Evolutionary conservation across 306 rosid genomes (phyloP).

Genomic region (Casuarina equisetifolia): DNA sequence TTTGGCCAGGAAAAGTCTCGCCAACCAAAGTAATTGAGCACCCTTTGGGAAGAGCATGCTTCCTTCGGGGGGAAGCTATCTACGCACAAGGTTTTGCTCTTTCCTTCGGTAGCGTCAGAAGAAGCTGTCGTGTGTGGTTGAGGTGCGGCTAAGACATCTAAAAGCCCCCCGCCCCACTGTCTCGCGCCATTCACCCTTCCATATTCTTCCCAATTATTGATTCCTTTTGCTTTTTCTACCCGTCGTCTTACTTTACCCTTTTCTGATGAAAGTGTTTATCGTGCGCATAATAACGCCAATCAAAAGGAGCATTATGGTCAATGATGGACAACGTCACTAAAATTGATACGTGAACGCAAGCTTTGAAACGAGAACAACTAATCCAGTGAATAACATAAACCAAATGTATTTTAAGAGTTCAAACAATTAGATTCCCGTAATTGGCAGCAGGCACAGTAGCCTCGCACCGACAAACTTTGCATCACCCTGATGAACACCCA

Average conservation of each 20-base stretch:
- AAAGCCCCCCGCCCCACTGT: slow-evolving; percentile 11
- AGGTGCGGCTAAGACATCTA: slow-evolving; percentile 34
- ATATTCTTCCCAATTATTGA: slow-evolving; percentile 25
- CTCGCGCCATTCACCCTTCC: neutral
- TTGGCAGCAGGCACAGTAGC: neutral
- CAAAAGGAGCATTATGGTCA: neutral
- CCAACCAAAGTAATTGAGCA: neutral
- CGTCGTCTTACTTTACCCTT: neutral
- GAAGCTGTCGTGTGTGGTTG: slow-evolving; percentile 13
- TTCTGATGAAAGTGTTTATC: slow-evolving; percentile 16
- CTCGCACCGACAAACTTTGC: neutral
- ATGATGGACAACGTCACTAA: neutral
- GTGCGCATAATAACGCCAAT: slow-evolving; percentile 1
- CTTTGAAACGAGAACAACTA: neutral
- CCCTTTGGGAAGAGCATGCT: slow-evolving; percentile 18
- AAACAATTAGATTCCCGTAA: too few relatives aligned
- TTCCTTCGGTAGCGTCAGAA: slow-evolving; percentile 6
- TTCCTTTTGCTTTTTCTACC: slow-evolving; percentile 21
- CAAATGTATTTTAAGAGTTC: too few relatives aligned
- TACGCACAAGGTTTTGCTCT: neutral
- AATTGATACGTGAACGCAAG: neutral
- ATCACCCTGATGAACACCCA: neutral
- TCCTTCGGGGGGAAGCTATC: slow-evolving; percentile 25
- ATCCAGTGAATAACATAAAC: neutral
- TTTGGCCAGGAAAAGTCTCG: slow-evolving; percentile 1